A percentile compares a stretch with the other conserved stretches of the same genome.
These are phyloP conservation scores for Trichosporon ovoides DNA, from an alignment of 1,284 basidiomycete genomes.

Conservation along the genomic window DNA sequence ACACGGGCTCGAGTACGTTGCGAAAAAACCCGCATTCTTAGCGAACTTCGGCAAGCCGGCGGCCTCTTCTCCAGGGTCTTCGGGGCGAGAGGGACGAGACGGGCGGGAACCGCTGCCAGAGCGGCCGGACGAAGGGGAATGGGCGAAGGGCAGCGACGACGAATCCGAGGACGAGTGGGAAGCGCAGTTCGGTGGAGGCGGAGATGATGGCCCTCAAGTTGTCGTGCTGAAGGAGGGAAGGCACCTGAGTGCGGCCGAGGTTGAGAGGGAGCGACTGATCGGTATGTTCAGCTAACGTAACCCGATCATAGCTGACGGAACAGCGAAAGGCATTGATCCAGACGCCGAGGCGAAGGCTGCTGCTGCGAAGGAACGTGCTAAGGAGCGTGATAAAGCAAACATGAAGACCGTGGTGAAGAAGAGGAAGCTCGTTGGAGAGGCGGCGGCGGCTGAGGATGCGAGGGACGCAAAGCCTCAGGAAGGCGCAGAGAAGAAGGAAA, in stretches of 20 bases:
- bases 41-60: slow-evolving; percentile 33
- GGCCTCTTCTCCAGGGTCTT: too few species aligned
- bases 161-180: slow-evolving; percentile 66
- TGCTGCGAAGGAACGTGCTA: not conserved
- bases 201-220: slow-evolving; percentile 75
- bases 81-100: not conserved
- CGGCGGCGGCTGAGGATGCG: slow-evolving; percentile 6
- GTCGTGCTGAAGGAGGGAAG: slow-evolving; percentile 78
- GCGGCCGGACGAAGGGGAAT: slow-evolving; percentile 37
- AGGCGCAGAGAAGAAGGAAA: slow-evolving; percentile 28
- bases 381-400: slow-evolving; percentile 12
- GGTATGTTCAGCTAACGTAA: slow-evolving; percentile 51
- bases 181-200: slow-evolving; percentile 68
- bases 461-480: slow-evolving; percentile 7
- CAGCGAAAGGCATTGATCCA: slow-evolving; percentile 9
- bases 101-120: slow-evolving; percentile 29
- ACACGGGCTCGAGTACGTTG: slow-evolving; percentile 36
- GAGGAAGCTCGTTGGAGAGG: slow-evolving; percentile 36
- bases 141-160: slow-evolving; percentile 32
- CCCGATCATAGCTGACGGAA: not conserved
- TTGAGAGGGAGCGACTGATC: slow-evolving; percentile 66
- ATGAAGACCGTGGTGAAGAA: slow-evolving; percentile 24
- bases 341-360: slow-evolving; percentile 4
- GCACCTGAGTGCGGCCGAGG: slow-evolving; percentile 68
- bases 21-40: slow-evolving; percentile 39